Evolutionary conservation across 139 green algal species (phyloP).

Genomic region (Dunaliella sp.): DNA sequence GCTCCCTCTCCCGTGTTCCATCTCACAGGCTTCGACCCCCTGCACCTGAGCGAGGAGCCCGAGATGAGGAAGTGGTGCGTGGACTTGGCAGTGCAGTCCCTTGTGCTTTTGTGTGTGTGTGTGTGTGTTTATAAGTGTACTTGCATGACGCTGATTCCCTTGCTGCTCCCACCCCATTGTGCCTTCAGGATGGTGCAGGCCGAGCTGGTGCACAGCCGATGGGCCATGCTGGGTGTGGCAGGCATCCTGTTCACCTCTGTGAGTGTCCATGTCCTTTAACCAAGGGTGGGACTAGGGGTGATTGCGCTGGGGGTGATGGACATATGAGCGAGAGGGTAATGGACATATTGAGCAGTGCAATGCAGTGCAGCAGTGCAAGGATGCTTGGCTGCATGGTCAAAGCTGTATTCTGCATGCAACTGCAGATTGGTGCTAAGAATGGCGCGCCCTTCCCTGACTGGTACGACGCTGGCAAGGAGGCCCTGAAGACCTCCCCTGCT

Average conservation of each 20-base stretch:
- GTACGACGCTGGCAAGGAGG: slow-evolving; percentile 74
- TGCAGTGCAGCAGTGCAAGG: no score
- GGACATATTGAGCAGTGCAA: no score
- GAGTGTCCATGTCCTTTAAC: no score
- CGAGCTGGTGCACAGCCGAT: slow-evolving; percentile 80
- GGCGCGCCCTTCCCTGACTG: slow-evolving; percentile 60
- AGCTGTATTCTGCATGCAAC: background rate
- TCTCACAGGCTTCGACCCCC: slow-evolving; percentile 74
- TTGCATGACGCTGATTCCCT: no score
- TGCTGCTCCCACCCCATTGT: no score
- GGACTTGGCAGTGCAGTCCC: background rate
- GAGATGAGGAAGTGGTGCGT: slow-evolving; percentile 50
- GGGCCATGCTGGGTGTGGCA: slow-evolving; percentile 72
- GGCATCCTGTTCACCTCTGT: slow-evolving; percentile 65
- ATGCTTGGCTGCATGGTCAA: no score
- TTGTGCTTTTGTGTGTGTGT: background rate
- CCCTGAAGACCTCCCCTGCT: slow-evolving; percentile 62
- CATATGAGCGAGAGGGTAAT: no score
- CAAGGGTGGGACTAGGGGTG: no score
- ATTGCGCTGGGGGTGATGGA: no score
- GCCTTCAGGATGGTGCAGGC: slow-evolving; percentile 73
- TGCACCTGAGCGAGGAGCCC: slow-evolving; percentile 65
- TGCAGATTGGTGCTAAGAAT: slow-evolving; percentile 42
- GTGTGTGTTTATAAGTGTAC: no score
- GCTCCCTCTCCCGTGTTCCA: background rate